phyloP scores from a whole-genome alignment of 352 stramenopile genomes.

The Peronosclerospora sorghi region DNA sequence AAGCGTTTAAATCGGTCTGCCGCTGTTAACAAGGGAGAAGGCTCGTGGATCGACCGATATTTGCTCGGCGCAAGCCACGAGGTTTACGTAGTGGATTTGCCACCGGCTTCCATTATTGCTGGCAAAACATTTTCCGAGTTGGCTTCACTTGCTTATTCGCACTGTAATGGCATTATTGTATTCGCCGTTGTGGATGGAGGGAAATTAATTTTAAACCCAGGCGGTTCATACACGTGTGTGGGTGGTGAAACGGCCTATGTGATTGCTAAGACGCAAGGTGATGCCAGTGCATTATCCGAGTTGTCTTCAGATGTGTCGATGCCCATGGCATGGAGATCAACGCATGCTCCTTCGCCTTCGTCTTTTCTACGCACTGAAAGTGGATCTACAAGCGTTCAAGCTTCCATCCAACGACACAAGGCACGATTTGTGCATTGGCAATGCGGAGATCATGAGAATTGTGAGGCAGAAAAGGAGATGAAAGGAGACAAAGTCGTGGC shows the following conservation, averaged over 20 bases:
- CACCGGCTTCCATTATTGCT: conserved; percentile 34
- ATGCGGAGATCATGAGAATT: conserved; percentile 12
- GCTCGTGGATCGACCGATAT: conserved; percentile 65
- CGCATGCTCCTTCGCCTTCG: conserved; percentile 19
- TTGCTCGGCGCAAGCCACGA: conserved; percentile 65
- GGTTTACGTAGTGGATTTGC: conserved; percentile 64
- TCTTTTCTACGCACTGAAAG: conserved; percentile 21
- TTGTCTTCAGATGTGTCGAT: conserved; percentile 17
- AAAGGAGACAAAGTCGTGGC: conserved; percentile 9
- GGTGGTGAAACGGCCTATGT: conserved; percentile 65
- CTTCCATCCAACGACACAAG: conserved; percentile 17
- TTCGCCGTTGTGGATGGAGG: conserved; percentile 41
- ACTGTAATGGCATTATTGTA: conserved; percentile 67
- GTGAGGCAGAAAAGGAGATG: conserved; percentile 21
- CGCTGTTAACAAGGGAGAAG: conserved; percentile 20
- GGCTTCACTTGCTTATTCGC: conserved; percentile 59
- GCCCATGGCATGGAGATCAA: conserved; percentile 22
- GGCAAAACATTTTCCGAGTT: conserved; percentile 75
- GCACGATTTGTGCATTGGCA: conserved; percentile 22
- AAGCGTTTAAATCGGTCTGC: conserved; percentile 16
- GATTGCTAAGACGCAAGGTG: conserved; percentile 43
- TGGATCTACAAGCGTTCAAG: conserved; percentile 4
- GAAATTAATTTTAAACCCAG: conserved; percentile 70
- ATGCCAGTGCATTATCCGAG: conserved; percentile 22
- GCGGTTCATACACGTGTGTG: conserved; percentile 57